These are phyloP conservation scores for Calonectria henricotiae DNA, from an alignment of 2,329 filamentous ascomycete species.

Conservation along the genomic window DNA sequence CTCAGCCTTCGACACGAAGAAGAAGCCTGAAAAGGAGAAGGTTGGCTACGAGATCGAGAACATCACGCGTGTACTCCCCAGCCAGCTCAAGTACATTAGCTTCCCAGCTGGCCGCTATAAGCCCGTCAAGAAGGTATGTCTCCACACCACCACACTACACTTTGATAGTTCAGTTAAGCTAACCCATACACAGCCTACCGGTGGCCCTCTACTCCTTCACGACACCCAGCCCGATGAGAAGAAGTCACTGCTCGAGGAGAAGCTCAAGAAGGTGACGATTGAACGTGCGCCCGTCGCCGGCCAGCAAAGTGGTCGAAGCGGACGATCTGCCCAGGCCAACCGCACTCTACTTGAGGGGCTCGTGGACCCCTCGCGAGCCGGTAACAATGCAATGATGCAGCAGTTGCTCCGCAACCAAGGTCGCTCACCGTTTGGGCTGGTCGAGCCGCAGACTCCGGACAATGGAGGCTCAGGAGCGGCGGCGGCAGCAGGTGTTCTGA, in stretches of 20 bases:
- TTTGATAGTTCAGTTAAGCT: conserved; percentile 40
- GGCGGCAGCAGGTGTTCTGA: conserved; percentile 85
- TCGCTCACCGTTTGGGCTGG: conserved; percentile 55
- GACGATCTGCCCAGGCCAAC: conserved; percentile 55
- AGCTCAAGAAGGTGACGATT: conserved; percentile 85
- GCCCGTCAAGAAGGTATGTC: conserved; percentile 86
- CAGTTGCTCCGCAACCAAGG: conserved; percentile 63
- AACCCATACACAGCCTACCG: conserved; percentile 79
- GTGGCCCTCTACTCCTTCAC: conserved; percentile 91
- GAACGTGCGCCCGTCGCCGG: conserved; percentile 75
- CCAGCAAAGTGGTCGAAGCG: conserved; percentile 54
- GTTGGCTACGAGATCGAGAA: conserved; percentile 96
- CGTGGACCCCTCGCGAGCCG: conserved; percentile 55
- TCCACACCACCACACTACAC: not conserved
- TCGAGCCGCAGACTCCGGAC: conserved; percentile 53
- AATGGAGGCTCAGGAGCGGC: conserved; percentile 70
- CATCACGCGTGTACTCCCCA: conserved; percentile 94
- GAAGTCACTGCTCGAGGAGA: conserved; percentile 90
- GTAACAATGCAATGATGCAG: conserved; percentile 59
- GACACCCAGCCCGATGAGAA: conserved; percentile 86
- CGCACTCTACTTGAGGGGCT: conserved; percentile 59
- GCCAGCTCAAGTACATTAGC: conserved; percentile 95
- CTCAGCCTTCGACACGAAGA: conserved; percentile 77
- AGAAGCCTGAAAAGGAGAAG: conserved; percentile 96
- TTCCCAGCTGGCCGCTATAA: conserved; percentile 93